phyloP scores from a whole-genome alignment of 2,329 filamentous ascomycete genomes.

The Aureobasidium sp. region DNA sequence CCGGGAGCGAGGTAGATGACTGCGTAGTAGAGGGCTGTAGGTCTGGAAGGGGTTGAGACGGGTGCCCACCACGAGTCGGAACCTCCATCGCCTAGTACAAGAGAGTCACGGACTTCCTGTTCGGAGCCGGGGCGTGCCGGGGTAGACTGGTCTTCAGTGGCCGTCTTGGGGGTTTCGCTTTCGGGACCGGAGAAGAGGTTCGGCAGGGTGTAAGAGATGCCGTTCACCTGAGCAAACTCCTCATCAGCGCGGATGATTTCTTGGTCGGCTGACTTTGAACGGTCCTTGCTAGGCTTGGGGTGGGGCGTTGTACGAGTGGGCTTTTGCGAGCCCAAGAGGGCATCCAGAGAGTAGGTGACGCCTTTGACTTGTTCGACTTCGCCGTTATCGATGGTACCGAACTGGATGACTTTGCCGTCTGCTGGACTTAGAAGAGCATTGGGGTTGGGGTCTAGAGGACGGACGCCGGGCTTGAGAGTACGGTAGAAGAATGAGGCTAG shows the following conservation, averaged over 20 bases:
- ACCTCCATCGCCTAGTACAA: slow-evolving; percentile 49
- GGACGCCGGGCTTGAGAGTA: slow-evolving; percentile 77
- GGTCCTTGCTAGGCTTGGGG: slow-evolving; percentile 24
- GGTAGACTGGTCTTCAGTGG: slow-evolving; percentile 64
- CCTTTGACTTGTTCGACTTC: slow-evolving; percentile 98
- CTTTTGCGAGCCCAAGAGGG: slow-evolving; percentile 61
- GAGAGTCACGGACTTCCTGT: slow-evolving; percentile 73
- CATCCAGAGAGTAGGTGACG: slow-evolving; percentile 94
- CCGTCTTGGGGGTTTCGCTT: slow-evolving; percentile 1
- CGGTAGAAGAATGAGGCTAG: slow-evolving; percentile 97
- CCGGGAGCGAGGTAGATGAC: slow-evolving; percentile 95
- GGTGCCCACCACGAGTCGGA: slow-evolving; percentile 43
- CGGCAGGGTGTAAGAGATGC: slow-evolving; percentile 89
- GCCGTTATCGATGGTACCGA: slow-evolving; percentile 82
- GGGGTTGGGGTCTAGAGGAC: slow-evolving; percentile 74
- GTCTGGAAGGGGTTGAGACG: slow-evolving; percentile 31
- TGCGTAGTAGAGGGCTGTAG: slow-evolving; percentile 77
- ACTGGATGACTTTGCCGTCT: slow-evolving; percentile 86
- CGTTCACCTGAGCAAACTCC: slow-evolving; percentile 90
- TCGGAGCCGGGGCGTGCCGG: slow-evolving; percentile 63
- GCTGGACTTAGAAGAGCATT: slow-evolving; percentile 80
- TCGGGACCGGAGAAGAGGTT: slow-evolving; percentile 68
- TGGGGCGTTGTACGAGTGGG: slow-evolving; percentile 44
- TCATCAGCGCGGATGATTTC: slow-evolving; percentile 73
- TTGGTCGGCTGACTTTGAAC: slow-evolving; percentile 39